These are phyloP conservation scores for Ganoderma boninense DNA, from an alignment of 1,284 basidiomycete genomes.

Conservation along the genomic window DNA sequence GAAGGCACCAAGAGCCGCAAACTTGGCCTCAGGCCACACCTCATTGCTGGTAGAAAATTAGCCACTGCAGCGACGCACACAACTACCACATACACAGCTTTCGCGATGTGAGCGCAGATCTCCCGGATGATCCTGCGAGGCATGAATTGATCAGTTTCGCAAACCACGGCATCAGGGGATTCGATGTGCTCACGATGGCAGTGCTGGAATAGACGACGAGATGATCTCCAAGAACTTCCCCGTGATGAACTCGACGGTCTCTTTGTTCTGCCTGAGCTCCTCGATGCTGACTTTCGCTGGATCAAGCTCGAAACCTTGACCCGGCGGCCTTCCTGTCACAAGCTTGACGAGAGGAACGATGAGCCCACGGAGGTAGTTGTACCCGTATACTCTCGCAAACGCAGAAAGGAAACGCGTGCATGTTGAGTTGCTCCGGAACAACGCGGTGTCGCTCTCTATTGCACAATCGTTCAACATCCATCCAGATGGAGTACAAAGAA, in stretches of 20 bases:
- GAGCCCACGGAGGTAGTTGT: conserved; percentile 84
- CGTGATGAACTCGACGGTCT: conserved; percentile 79
- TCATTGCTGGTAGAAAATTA: conserved; percentile 50
- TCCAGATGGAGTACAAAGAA: not conserved
- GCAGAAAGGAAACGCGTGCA: conserved; percentile 86
- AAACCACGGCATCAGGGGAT: not conserved
- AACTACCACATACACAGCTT: conserved; percentile 72
- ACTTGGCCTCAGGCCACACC: conserved; percentile 86
- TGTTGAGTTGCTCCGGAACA: conserved; percentile 89
- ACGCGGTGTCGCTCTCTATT: conserved; percentile 76
- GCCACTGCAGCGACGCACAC: conserved; percentile 8
- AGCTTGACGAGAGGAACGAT: conserved; percentile 80
- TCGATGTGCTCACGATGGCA: conserved; percentile 72
- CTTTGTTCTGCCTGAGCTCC: conserved; percentile 74
- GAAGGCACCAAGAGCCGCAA: conserved; percentile 89
- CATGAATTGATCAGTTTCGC: not conserved
- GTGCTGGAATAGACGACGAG: conserved; percentile 70
- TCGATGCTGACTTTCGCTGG: conserved; percentile 69
- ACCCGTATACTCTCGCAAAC: conserved; percentile 88
- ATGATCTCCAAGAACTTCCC: conserved; percentile 82
- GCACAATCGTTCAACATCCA: conserved; percentile 8
- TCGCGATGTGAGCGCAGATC: conserved; percentile 86
- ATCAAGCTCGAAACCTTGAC: conserved; percentile 84
- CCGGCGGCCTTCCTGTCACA: conserved; percentile 76
- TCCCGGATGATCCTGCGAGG: conserved; percentile 82